A percentile compares a stretch with the other conserved stretches of the same genome.
These are phyloP conservation scores for Didymellaceae sp. DNA, from an alignment of 2,329 filamentous ascomycete genomes.

Conservation along the genomic window DNA sequence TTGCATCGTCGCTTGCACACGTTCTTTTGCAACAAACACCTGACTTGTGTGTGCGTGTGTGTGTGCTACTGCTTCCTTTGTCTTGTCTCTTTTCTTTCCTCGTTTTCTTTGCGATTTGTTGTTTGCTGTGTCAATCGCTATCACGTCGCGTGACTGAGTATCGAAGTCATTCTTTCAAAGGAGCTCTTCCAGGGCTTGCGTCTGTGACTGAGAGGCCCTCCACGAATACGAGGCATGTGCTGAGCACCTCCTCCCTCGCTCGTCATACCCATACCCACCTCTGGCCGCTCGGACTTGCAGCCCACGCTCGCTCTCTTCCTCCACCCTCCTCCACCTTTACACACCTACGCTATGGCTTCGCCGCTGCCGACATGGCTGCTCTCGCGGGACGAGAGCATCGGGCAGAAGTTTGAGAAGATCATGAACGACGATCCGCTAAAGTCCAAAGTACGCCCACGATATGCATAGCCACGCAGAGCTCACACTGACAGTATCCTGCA, in stretches of 20 bases:
- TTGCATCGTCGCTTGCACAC: slow-evolving; percentile 3
- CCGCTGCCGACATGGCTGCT: slow-evolving; percentile 24
- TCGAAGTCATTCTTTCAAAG: neutral
- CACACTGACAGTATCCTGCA: slow-evolving; percentile 40
- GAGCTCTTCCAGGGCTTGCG: no score
- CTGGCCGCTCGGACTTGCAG: neutral
- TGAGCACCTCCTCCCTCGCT: slow-evolving; percentile 21
- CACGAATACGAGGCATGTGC: slow-evolving; percentile 14
- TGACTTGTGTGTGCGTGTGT: no score
- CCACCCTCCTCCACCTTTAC: neutral
- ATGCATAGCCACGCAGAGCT: neutral
- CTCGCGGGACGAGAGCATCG: slow-evolving; percentile 37
- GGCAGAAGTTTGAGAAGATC: slow-evolving; percentile 40
- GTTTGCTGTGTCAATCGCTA: slow-evolving; percentile 1
- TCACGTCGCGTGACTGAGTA: neutral
- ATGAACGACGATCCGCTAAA: slow-evolving; percentile 41
- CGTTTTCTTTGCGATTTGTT: slow-evolving; percentile 1
- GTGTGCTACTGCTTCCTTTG: no score
- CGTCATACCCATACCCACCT: slow-evolving; percentile 19
- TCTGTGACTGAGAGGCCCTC: no score
- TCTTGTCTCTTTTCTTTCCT: neutral
- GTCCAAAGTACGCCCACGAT: slow-evolving; percentile 23
- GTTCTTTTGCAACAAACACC: neutral
- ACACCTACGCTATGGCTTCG: slow-evolving; percentile 28
- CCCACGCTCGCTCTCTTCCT: slow-evolving; percentile 15